Evolutionary conservation across 2,329 filamentous ascomycete genomes (phyloP), one percentile per base, ranked within the genome.

Genomic region (Colletotrichum incanum): DNA sequence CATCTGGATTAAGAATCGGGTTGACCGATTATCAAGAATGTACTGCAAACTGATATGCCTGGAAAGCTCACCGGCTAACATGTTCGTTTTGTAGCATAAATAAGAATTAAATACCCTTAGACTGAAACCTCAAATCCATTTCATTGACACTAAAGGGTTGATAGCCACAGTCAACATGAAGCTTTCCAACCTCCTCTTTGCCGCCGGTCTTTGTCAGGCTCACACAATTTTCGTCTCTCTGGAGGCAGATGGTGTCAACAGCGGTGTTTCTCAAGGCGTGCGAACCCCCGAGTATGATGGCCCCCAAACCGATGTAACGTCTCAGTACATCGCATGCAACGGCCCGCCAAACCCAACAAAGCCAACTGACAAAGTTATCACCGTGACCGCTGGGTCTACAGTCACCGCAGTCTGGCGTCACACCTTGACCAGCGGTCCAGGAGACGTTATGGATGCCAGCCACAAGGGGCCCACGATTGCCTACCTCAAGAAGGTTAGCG

Each of bases 401-500:
- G 82, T 88, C n/a, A 82, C 83, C 20, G 84, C 86, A 2, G 83
- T 86, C 67, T 90, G 87, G 87, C 82, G 88, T 68, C 86, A 89
- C 75, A 88, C 85, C 0, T 77, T 89, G 18, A 70, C 73, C 12
- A 70, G 69, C 20, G 85, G 87, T 28, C 73, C 81, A 0, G 79
- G 81, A 23, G 87, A 89, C 73, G 86, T 88, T 1, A 88, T 90
- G 78, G 87, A 88, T 70, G 76, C 85, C 0, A 84, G 84, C 8
- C 87, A 90, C 75, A 78, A 78, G 67, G 88, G 88, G 0, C 88
- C 87, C 34, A 85, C 86, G 2, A 80, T 88, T 76, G 86, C 87
- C 1, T 89, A 90, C 75, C 81, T 90, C 41, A 88, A 88, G 77
- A 89, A 88, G 77, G 86, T 89, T n/a, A 80, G 82, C 75, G 81